Evolutionary conservation across 2,329 filamentous ascomycete genomes (phyloP).

Genomic region (Penicillium sp.): DNA sequence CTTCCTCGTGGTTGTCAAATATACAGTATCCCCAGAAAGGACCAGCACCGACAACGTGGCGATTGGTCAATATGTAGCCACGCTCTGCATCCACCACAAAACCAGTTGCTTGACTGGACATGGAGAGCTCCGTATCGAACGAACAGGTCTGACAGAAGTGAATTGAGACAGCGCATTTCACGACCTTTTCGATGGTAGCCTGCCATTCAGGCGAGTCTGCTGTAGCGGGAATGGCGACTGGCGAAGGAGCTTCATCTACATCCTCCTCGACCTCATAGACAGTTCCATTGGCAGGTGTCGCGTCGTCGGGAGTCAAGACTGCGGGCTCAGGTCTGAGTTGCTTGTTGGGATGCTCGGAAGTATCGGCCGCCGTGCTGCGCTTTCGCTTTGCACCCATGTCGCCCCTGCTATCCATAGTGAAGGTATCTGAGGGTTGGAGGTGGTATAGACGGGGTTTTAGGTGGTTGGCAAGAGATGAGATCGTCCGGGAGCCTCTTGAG

Average conservation of each 20-base stretch:
- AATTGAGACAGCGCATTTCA: constrained; percentile 96
- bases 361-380: constrained; percentile 52
- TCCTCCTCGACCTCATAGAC: constrained; percentile 48
- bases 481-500: constrained; percentile 16
- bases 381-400: constrained; percentile 56
- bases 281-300: constrained; percentile 45
- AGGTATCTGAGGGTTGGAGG: constrained; percentile 10
- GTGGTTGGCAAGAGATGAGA: constrained; percentile 11
- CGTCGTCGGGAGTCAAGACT: constrained; percentile 41
- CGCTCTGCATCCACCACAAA: constrained; percentile 95
- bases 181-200: constrained; percentile 88
- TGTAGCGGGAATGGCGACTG: constrained; percentile 50
- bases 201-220: constrained; percentile 86
- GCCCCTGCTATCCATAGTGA: constrained; percentile 51
- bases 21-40: constrained; percentile 98
- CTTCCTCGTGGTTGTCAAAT: constrained; percentile 95
- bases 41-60: constrained; percentile 90
- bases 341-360: constrained; percentile 55
- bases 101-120: constrained; percentile 93
- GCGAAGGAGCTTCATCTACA: constrained; percentile 47
- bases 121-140: constrained; percentile 93
- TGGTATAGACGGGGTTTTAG: constrained; percentile 7
- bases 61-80: constrained; percentile 84
- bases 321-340: constrained; percentile 53
- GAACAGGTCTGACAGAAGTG: constrained; percentile 97